These are phyloP conservation scores for Fusarium austroafricanum DNA, from an alignment of 2,329 filamentous ascomycete genomes.

Conservation along the genomic window DNA sequence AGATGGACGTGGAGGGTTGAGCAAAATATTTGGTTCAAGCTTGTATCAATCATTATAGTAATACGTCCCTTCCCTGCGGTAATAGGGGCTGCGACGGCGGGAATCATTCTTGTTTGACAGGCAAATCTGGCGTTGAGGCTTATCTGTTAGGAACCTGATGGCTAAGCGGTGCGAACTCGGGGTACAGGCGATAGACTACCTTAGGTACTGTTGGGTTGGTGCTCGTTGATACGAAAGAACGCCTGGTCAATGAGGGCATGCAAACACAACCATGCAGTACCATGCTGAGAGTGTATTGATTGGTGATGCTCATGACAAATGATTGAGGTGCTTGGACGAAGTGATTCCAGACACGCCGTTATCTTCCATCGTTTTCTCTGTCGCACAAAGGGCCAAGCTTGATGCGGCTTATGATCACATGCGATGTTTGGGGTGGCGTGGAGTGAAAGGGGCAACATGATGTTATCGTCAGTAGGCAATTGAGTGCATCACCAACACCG, in stretches of 20 bases:
- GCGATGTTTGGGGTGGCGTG: background rate
- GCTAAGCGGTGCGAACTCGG: conserved; percentile 17
- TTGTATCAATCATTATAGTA: conserved; percentile 43
- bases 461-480: conserved; percentile 18
- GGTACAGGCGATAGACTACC: conserved; percentile 31
- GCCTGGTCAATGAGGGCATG: conserved; percentile 31
- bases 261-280: conserved; percentile 29
- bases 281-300: conserved; percentile 23
- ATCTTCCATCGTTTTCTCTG: conserved; percentile 14
- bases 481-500: conserved; percentile 4
- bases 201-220: conserved; percentile 7
- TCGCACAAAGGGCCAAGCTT: conserved; percentile 12
- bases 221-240: conserved; percentile 21
- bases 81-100: background rate
- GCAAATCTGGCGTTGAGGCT: conserved; percentile 34
- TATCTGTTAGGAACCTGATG: conserved; percentile 23
- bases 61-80: background rate
- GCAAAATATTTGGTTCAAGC: conserved; percentile 1
- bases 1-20: conserved; percentile 57
- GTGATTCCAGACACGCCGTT: conserved; percentile 19
- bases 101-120: conserved; percentile 23
- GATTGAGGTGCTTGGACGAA: conserved; percentile 7
- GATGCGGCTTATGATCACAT: conserved; percentile 17
- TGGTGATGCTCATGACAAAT: conserved; percentile 21
- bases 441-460: conserved; percentile 1